Base-by-base conservation (phyloP, 108 stramenopile genomes). In the Conticribra guillardii region DNA sequence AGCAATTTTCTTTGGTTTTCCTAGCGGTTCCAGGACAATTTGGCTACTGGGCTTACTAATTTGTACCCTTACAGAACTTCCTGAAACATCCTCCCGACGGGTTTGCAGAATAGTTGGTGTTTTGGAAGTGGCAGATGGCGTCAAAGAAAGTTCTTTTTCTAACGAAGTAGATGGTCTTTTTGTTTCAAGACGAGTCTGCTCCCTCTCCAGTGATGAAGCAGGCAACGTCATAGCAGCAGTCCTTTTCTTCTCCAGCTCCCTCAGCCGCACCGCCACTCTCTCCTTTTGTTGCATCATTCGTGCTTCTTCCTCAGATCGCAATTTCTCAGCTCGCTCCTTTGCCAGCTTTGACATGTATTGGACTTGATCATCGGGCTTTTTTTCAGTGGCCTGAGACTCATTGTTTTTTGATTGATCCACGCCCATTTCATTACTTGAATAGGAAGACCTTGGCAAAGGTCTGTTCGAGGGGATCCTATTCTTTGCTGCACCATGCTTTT, bases 301-400 rank as follows among this genome's bases (percentile, higher is more conserved):
- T 45, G 67, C 74, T 62, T 81, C 84, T 62, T 85, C 88, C 63
- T 89, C 89, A 4, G 67, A 49, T 28, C 79, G 80, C 22, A 71
- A 33, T 51, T 71, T 66, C 70, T 84, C 82, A n/a, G 88, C 85
- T 2, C 83, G 76, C 65, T 90, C 85, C 56, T 78, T 84, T 23
- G 89, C 89, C 22, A 88, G 51, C 52, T 72, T 80, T 15, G 79
- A 68, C 86, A 89, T 89, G 66, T 53, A 64, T 26, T 73, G 64
- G 33, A 67, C 32, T 54, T 71, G 50, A 37, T 49, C 29, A 31
- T 70, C 64, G 4, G 37, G 32, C 44, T 54, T 45, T 21, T 49
- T 56, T 52, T 51, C 24, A 15, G 30, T 37, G 21, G 46, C 27
- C 17, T 41, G 24, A 48, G 32, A 19, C 54, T 78, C 54, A 8